A percentile compares a stretch with the other conserved stretches of the same genome.
phyloP scores from a whole-genome alignment of 495 filamentous ascomycete species.

The Aspergillus heteromorphus region DNA sequence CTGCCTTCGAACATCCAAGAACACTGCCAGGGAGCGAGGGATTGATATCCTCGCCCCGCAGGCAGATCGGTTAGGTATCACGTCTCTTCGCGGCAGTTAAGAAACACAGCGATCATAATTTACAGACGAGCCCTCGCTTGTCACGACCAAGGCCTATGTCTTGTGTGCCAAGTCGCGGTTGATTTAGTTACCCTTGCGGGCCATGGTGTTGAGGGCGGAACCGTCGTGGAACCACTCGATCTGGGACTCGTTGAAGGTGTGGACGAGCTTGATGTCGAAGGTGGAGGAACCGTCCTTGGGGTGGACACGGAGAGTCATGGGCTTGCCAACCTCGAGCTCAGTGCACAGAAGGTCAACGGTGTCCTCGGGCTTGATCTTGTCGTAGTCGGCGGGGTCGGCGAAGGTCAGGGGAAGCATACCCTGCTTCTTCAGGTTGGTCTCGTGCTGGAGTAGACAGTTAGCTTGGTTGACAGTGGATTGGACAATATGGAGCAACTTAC shows the following conservation, averaged over 20 bases:
- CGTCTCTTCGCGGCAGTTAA: constrained; percentile 9
- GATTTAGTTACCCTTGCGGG: constrained; percentile 56
- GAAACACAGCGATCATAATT: constrained; percentile 27
- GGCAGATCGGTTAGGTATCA: constrained; percentile 1
- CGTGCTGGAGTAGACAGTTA: constrained; percentile 51
- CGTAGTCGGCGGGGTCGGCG: constrained; percentile 90
- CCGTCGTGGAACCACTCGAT: constrained; percentile 98
- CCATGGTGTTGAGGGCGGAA: constrained; percentile 96
- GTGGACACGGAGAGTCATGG: constrained; percentile 85
- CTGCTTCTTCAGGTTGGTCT: constrained; percentile 99
- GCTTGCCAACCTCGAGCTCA: constrained; percentile 87
- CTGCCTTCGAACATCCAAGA: neutral
- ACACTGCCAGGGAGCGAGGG: neutral
- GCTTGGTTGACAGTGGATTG: neutral
- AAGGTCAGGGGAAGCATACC: constrained; percentile 99
- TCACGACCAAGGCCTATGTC: constrained; percentile 2
- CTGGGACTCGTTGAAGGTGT: constrained; percentile 97
- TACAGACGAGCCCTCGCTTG: constrained; percentile 25
- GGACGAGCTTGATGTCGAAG: constrained; percentile 78
- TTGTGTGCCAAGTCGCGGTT: neutral
- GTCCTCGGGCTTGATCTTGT: constrained; percentile 91
- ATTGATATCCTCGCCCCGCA: neutral
- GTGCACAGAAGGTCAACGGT: constrained; percentile 88
- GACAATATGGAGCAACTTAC: constrained; percentile 28
- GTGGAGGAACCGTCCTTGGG: constrained; percentile 68